Conservation (phyloP, 2,329 filamentous ascomycete genomes). For the Alternaria arborescens region DNA sequence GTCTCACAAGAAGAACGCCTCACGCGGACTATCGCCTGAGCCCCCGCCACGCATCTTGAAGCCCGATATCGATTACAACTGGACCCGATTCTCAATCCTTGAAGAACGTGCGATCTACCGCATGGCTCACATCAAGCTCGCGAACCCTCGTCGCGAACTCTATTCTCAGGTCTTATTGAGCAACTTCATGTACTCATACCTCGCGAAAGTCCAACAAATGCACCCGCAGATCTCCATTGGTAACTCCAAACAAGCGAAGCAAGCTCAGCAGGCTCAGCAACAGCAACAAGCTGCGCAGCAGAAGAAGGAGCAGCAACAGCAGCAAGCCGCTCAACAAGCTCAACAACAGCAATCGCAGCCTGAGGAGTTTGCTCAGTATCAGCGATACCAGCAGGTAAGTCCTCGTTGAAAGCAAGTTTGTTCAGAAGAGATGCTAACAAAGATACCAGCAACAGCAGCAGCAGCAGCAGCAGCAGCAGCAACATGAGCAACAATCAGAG, state of each 20-base stretch:
- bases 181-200: conserved; percentile 99
- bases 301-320: conserved; percentile 57
- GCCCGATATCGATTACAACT: conserved; percentile 93
- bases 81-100: conserved; percentile 92
- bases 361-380: conserved; percentile 53
- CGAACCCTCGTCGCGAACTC: conserved; percentile 90
- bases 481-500: conserved; percentile 31
- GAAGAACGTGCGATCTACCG: conserved; percentile 97
- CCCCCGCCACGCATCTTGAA: conserved; percentile 73
- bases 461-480: conserved; percentile 25
- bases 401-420: rapidly evolving
- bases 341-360: conserved; percentile 49
- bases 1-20: conserved; percentile 75
- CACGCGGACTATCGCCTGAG: conserved; percentile 80
- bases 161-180: conserved; percentile 95
- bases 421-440: background rate
- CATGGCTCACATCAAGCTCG: conserved; percentile 98
- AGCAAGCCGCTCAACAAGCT: conserved; percentile 33
- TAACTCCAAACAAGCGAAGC: conserved; percentile 77
- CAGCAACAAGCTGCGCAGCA: conserved; percentile 53
- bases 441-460: conserved; percentile 26
- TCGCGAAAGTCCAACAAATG: conserved; percentile 98
- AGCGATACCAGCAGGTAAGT: conserved; percentile 50
- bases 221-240: conserved; percentile 94
- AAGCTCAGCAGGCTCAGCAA: conserved; percentile 64